Percentiles rank a stretch among this genome's conserved stretches.
phyloP scores from a whole-genome alignment of 306 rosid genomes.

The Sophora flavescens region DNA sequence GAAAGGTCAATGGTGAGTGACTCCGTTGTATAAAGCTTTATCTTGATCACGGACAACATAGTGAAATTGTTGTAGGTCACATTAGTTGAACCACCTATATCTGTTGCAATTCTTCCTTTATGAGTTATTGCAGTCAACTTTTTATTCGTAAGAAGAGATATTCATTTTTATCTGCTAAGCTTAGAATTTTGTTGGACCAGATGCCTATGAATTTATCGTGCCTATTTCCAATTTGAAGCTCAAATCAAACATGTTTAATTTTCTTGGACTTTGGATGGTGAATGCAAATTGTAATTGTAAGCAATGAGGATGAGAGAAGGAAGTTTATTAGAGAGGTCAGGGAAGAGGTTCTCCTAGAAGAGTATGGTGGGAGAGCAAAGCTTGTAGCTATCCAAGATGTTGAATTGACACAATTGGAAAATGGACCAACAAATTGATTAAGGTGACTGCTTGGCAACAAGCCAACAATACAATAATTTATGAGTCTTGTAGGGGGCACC shows the following conservation, averaged over 20 bases:
- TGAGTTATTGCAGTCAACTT: too few species aligned
- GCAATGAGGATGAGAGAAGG: constrained; percentile 67
- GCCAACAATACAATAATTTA: too few species aligned
- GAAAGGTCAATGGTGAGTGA: too few species aligned
- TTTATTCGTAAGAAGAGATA: too few species aligned
- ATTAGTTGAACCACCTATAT: too few species aligned
- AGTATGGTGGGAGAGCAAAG: constrained; percentile 87
- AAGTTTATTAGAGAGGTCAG: constrained; percentile 71
- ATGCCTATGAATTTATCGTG: neutral
- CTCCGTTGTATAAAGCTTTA: too few species aligned
- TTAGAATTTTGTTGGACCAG: too few species aligned
- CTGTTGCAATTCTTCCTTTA: too few species aligned
- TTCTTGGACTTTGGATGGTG: constrained; percentile 37
- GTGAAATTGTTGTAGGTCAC: too few species aligned
- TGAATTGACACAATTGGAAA: constrained; percentile 48
- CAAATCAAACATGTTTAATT: neutral
- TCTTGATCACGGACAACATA: too few species aligned
- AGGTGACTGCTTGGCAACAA: constrained; percentile 14
- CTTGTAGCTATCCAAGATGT: constrained; percentile 70
- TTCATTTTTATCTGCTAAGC: too few species aligned
- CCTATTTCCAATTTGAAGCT: neutral
- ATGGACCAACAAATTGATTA: constrained; percentile 48
- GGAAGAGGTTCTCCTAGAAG: constrained; percentile 79
- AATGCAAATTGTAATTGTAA: constrained; percentile 81
- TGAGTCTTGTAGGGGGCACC: too few species aligned